phyloP scores from a whole-genome alignment of 106 monocot species.

The Gastrodia elata region DNA sequence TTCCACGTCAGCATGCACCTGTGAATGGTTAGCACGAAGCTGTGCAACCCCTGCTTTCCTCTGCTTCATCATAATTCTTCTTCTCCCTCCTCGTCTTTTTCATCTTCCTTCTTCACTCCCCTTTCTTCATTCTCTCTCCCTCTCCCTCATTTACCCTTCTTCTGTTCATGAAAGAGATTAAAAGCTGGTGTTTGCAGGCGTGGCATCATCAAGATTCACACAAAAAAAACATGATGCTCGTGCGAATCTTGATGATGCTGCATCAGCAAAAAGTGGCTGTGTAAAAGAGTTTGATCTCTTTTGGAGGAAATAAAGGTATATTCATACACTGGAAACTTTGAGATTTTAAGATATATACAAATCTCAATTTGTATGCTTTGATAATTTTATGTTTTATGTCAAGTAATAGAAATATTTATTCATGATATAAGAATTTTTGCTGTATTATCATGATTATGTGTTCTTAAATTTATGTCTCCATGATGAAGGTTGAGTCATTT shows the following conservation, averaged over 20 bases:
- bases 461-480: too few relatives aligned
- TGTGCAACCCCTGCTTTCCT: background rate
- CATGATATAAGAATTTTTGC: too few relatives aligned
- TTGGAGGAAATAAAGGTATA: too few relatives aligned
- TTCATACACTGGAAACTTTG: too few relatives aligned
- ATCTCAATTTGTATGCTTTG: too few relatives aligned
- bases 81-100: background rate
- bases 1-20: background rate
- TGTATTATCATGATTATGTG: too few relatives aligned
- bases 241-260: constrained; percentile 12
- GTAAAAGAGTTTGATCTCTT: too few relatives aligned
- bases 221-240: background rate
- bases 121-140: background rate
- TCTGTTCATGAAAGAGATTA: background rate
- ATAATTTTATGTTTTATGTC: too few relatives aligned
- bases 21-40: background rate
- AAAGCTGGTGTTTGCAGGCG: constrained; percentile 3
- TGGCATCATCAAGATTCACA: constrained; percentile 9
- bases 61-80: background rate
- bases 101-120: background rate
- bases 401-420: too few relatives aligned
- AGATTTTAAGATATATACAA: too few relatives aligned
- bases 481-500: too few relatives aligned
- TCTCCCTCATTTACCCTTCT: background rate
- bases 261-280: constrained; percentile 3